Conservation (phyloP, 176 grass and related monocot genomes). For the Poa pratensis region DNA sequence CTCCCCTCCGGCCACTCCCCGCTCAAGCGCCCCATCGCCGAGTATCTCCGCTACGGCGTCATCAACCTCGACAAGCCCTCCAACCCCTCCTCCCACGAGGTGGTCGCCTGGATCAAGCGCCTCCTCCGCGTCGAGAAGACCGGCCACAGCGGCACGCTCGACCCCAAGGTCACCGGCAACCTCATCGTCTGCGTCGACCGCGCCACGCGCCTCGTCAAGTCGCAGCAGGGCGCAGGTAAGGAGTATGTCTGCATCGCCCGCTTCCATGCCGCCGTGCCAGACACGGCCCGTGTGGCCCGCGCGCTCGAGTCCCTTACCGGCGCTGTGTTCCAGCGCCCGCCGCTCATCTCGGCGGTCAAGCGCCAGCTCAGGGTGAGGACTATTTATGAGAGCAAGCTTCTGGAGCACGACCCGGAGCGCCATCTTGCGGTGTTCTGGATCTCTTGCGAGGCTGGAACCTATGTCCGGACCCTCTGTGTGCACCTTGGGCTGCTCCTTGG, state of each 20-base stretch:
- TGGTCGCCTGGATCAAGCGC: slow-evolving; percentile 93
- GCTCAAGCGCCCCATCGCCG: slow-evolving; percentile 76
- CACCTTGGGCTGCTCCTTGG: slow-evolving; percentile 89
- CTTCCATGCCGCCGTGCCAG: slow-evolving; percentile 81
- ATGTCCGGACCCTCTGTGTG: slow-evolving; percentile 92
- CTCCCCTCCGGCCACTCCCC: slow-evolving; percentile 80
- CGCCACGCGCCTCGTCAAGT: slow-evolving; percentile 94
- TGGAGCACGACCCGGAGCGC: slow-evolving; percentile 81
- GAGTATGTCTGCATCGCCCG: slow-evolving; percentile 93
- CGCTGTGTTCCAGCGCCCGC: slow-evolving; percentile 93
- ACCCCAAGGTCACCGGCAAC: slow-evolving; percentile 97
- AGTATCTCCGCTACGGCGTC: slow-evolving; percentile 81
- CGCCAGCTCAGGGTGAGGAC: slow-evolving; percentile 92
- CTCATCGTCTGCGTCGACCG: slow-evolving; percentile 96
- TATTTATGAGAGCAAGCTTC: slow-evolving; percentile 95
- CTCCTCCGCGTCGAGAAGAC: slow-evolving; percentile 80
- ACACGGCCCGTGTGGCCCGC: slow-evolving; percentile 68
- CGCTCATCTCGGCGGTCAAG: slow-evolving; percentile 96
- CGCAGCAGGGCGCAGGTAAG: slow-evolving; percentile 92
- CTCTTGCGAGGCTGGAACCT: slow-evolving; percentile 89
- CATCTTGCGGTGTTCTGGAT: slow-evolving; percentile 96
- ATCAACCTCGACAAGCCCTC: slow-evolving; percentile 97
- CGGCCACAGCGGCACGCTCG: slow-evolving; percentile 87
- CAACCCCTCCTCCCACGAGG: slow-evolving; percentile 96
- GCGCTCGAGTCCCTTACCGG: slow-evolving; percentile 88